These are phyloP conservation scores for Cymbopogon flexuosus DNA, from an alignment of 202 grass and related monocot species.

Conservation along the genomic window DNA sequence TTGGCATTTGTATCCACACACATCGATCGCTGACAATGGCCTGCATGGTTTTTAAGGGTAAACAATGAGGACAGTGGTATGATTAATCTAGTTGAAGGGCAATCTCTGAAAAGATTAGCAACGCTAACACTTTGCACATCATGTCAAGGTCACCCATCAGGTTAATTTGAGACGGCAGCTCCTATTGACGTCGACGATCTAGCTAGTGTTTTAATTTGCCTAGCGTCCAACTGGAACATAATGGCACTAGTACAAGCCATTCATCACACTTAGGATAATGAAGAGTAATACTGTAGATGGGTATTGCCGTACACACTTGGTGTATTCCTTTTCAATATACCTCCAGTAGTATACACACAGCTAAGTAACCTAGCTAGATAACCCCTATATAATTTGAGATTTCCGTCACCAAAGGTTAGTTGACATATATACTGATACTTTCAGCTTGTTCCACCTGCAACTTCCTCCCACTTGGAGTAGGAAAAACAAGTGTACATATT, in stretches of 20 bases:
- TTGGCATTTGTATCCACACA: background rate
- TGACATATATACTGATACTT: background rate
- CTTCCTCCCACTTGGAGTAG: slow-evolving; percentile 9
- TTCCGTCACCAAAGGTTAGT: background rate
- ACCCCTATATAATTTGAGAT: background rate
- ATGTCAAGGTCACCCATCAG: slow-evolving; percentile 2
- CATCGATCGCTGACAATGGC: background rate
- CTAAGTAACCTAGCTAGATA: background rate
- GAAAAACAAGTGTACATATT: background rate
- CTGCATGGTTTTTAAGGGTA: background rate
- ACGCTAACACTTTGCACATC: slow-evolving; percentile 4
- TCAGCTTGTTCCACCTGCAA: slow-evolving; percentile 27
- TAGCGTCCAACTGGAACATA: slow-evolving; percentile 21
- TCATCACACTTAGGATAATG: background rate
- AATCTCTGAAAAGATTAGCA: slow-evolving; percentile 6
- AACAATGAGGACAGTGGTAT: background rate
- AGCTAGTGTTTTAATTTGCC: background rate
- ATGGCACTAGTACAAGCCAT: background rate
- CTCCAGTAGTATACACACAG: background rate
- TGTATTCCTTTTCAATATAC: background rate
- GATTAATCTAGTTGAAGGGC: slow-evolving; percentile 25
- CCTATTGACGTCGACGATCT: background rate
- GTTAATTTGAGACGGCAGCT: slow-evolving; percentile 6
- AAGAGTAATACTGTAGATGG: background rate
- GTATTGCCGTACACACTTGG: background rate